Percentiles rank a stretch among this genome's conserved stretches.
Conservation (phyloP, 108 stramenopile species). For the Cyclotella choctawhatcheeana region DNA sequence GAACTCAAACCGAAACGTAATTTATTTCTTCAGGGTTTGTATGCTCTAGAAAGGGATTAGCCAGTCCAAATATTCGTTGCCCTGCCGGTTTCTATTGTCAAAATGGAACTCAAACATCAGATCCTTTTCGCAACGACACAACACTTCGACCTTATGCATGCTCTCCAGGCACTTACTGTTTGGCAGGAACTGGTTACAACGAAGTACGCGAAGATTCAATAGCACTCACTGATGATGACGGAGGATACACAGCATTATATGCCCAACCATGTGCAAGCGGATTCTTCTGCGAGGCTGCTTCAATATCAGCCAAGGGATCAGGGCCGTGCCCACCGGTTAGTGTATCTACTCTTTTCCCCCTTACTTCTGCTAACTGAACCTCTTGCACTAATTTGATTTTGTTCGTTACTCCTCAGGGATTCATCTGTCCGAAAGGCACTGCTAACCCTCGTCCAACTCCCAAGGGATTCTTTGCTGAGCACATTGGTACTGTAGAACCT, state of each 20-base stretch:
- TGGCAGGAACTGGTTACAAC: constrained; percentile 83
- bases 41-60: constrained; percentile 68
- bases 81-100: constrained; percentile 86
- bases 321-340: constrained; percentile 77
- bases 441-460: constrained; percentile 81
- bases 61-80: constrained; percentile 66
- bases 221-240: neutral
- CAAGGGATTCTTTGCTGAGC: constrained; percentile 71
- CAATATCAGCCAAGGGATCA: constrained; percentile 61
- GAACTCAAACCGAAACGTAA: constrained; percentile 13
- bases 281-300: constrained; percentile 77
- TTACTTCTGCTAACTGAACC: too few relatives aligned
- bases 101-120: constrained; percentile 79
- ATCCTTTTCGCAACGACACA: constrained; percentile 68
- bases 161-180: constrained; percentile 79
- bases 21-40: constrained; percentile 53
- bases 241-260: constrained; percentile 30
- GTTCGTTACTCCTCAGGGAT: too few relatives aligned
- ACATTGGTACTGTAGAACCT: constrained; percentile 68
- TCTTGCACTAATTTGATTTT: too few relatives aligned
- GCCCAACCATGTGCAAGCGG: constrained; percentile 85
- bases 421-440: constrained; percentile 82
- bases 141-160: constrained; percentile 67
- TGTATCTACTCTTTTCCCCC: too few relatives aligned
- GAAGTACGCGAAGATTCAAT: constrained; percentile 62